Percentiles rank a stretch among this genome's conserved stretches.
phyloP scores from a whole-genome alignment of 805 yeast species.

The Lachancea waltii region DNA sequence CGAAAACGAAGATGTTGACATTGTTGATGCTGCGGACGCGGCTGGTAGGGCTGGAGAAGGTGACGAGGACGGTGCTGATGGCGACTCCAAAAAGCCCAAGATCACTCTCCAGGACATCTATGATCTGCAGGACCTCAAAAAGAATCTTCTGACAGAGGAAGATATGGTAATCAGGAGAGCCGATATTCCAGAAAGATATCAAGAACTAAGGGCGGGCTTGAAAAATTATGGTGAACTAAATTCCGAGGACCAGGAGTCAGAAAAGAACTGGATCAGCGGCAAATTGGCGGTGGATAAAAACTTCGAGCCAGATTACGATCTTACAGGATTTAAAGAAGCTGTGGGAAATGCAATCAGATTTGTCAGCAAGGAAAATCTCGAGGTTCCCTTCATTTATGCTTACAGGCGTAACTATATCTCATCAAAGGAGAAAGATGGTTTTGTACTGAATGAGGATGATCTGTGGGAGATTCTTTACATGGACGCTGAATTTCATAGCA shows the following conservation, averaged over 20 bases:
- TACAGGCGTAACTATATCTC: constrained; percentile 83
- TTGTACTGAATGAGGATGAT: constrained; percentile 66
- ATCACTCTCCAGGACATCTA: constrained; percentile 77
- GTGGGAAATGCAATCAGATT: constrained; percentile 67
- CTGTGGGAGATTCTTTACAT: constrained; percentile 85
- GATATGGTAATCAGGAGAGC: constrained; percentile 82
- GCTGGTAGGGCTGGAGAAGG: constrained; percentile 34
- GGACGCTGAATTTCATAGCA: constrained; percentile 83
- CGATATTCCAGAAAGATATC: constrained; percentile 91
- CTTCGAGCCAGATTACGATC: constrained; percentile 32
- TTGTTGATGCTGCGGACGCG: constrained; percentile 33
- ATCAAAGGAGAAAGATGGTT: constrained; percentile 39
- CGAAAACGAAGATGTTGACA: constrained; percentile 62
- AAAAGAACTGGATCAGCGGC: constrained; percentile 76
- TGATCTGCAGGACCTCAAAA: constrained; percentile 88
- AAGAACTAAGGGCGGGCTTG: constrained; percentile 60
- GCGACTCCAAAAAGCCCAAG: constrained; percentile 28
- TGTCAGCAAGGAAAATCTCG: constrained; percentile 69
- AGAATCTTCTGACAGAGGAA: constrained; percentile 83
- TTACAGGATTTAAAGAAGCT: constrained; percentile 56
- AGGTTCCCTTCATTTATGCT: constrained; percentile 93
- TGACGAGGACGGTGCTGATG: constrained; percentile 36
- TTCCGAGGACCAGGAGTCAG: constrained; percentile 61
- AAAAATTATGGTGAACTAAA: constrained; percentile 57
- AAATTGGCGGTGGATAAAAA: constrained; percentile 53